Base-by-base conservation (phyloP, 169 alveolate genomes). In the Babesia gibsoni region DNA sequence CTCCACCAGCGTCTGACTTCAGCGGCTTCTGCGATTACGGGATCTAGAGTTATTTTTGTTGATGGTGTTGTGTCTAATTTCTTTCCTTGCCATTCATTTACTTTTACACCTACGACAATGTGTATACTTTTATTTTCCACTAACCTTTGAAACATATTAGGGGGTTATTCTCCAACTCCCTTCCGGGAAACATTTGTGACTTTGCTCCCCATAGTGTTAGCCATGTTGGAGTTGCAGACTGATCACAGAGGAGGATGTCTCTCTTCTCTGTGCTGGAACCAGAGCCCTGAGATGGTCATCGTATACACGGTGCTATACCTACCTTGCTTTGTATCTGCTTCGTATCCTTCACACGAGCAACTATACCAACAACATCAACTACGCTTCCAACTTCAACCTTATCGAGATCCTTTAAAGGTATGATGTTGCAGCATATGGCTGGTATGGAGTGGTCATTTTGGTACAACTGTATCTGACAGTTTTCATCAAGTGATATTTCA, bases 1-100 rank as follows among this genome's bases (percentile, higher is more conserved):
- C 18, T 42, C 92, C 92, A 87, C 92, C 92, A 87, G 37, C 52
- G 67, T 37, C 80, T 48, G 56, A 87, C 32, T 46, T 50, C 63
- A 33, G 42, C 65, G 23, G 90, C 84, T 57, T 78, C 84, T n/a
- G 83, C 79, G 18, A 83, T 54, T 18, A 45, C 83, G 29, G 92
- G 92, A 33, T 87, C 73, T 16, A 77, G 25, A 9, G 77, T 84
- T 12, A 87, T 63, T 45, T 87, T 79, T 1, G 92, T 87, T 14
- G 82, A 61, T 0, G 64, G 69, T 49, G 59, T 83, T 2, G 88
- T 73, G 57, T 87, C 92, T 72, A 87, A 52, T 43, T 73, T 70
- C 63, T 63, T 87, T 14, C 90, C 90, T 61, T 87, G 90, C 92
- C 92, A 87, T 46, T 83, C 89, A 0, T 67, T 77, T 16, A 87